A percentile compares a stretch with the other conserved stretches of the same genome.
Evolutionary conservation across 2,329 filamentous ascomycete genomes (phyloP).

Genomic region (Aspergillus hiratsukae): DNA sequence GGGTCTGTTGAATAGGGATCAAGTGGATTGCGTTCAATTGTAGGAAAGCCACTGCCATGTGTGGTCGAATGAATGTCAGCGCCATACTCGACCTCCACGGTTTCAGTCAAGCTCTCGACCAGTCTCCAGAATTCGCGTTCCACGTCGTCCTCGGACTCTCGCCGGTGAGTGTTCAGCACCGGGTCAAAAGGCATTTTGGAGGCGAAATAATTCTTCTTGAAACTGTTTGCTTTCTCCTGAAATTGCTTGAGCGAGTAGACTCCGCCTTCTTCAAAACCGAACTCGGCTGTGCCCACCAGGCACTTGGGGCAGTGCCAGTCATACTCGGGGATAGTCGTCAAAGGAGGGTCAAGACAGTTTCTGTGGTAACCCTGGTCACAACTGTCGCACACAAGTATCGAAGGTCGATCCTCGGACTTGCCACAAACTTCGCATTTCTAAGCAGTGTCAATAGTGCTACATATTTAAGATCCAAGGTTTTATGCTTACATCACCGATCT

Average conservation of each 20-base stretch:
- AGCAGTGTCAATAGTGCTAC: conserved; percentile 22
- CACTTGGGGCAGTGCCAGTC: conserved; percentile 98
- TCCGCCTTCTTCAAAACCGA: conserved; percentile 94
- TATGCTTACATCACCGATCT: conserved; percentile 52
- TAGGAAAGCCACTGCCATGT: conserved; percentile 94
- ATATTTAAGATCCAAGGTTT: conserved; percentile 4
- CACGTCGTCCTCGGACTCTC: conserved; percentile 89
- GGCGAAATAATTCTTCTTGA: conserved; percentile 91
- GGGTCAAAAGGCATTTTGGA: conserved; percentile 86
- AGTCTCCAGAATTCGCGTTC: conserved; percentile 96
- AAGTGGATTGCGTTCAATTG: conserved; percentile 81
- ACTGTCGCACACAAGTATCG: conserved; percentile 78
- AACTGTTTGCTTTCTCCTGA: conserved; percentile 90
- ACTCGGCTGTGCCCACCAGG: conserved; percentile 91
- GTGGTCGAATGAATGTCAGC: conserved; percentile 98
- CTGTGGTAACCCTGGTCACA: conserved; percentile 88
- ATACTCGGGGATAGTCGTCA: conserved; percentile 69
- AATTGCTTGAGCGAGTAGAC: conserved; percentile 94
- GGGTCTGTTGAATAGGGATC: conserved; percentile 84
- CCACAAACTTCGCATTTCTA: conserved; percentile 84
- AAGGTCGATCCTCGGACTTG: conserved; percentile 66
- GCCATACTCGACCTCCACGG: conserved; percentile 95
- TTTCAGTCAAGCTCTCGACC: conserved; percentile 89
- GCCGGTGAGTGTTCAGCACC: conserved; percentile 71
- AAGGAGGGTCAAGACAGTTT: conserved; percentile 79